Percentiles rank a stretch among this genome's conserved stretches.
phyloP scores from a whole-genome alignment of 23 red algal species.

The Agarophyton chilense region DNA sequence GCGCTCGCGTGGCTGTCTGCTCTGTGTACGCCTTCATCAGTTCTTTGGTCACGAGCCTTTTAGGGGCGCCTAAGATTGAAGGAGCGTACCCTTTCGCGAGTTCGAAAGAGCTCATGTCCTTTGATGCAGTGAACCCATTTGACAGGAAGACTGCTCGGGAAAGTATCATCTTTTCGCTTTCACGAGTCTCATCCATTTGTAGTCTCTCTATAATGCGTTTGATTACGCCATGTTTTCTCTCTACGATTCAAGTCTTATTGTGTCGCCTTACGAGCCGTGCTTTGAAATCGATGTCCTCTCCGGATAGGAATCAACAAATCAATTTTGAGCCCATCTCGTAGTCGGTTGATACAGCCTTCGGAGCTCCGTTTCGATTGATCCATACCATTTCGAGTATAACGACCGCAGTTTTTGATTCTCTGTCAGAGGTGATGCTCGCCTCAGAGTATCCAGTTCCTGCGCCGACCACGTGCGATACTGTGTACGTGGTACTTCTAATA shows the following conservation, averaged over 20 bases:
- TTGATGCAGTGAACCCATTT: neutral
- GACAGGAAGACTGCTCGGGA: constrained; percentile 16
- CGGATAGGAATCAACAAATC: neutral
- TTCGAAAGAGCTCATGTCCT: too few species aligned
- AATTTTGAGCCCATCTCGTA: too few species aligned
- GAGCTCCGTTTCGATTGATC: too few species aligned
- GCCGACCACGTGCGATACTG: neutral
- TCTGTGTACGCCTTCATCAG: constrained; percentile 23
- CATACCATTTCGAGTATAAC: too few species aligned
- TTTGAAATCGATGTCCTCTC: constrained; percentile 15
- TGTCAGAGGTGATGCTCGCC: too few species aligned
- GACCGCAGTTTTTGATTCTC: too few species aligned
- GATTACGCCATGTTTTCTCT: constrained; percentile 1
- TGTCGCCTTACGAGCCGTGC: neutral
- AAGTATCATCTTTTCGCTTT: neutral
- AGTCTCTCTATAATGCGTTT: neutral
- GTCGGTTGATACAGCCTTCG: too few species aligned
- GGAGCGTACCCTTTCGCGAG: too few species aligned
- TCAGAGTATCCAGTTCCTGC: too few species aligned
- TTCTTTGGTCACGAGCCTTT: neutral
- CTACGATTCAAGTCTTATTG: constrained; percentile 35
- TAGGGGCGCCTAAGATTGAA: neutral
- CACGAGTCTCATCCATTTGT: too few species aligned
- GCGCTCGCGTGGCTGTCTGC: neutral
- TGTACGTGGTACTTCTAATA: constrained; percentile 16